Conservation (phyloP, 148 eudicot genomes). For the Limonium bicolor region DNA sequence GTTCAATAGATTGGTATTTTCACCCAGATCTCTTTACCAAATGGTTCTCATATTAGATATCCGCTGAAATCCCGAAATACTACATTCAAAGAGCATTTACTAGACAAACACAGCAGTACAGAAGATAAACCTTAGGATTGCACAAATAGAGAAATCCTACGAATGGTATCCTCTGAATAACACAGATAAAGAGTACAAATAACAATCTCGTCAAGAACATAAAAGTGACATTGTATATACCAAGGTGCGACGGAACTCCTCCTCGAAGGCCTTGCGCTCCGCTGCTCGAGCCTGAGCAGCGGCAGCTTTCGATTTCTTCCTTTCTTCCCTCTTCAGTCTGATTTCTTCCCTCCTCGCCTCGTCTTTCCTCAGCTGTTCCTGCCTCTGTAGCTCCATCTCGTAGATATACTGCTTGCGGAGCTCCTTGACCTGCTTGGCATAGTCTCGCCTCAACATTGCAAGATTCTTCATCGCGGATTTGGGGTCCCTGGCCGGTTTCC, state of each 20-base stretch:
- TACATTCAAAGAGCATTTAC: no score
- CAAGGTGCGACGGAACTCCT: slow-evolving; percentile 45
- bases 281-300: slow-evolving; percentile 42
- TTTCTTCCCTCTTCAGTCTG: slow-evolving; percentile 33
- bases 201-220: background rate
- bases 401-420: slow-evolving; percentile 44
- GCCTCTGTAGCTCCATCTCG: slow-evolving; percentile 57
- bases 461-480: slow-evolving; percentile 35
- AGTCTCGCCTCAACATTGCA: slow-evolving; percentile 42
- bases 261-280: slow-evolving; percentile 38
- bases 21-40: no score
- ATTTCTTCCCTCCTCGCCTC: slow-evolving; percentile 37
- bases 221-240: slow-evolving; percentile 18
- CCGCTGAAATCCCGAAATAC: no score
- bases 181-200: background rate
- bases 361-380: slow-evolving; percentile 36
- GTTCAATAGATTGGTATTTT: no score
- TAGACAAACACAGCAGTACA: no score
- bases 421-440: slow-evolving; percentile 46
- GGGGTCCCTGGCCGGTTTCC: slow-evolving; percentile 23
- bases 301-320: slow-evolving; percentile 41
- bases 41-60: no score
- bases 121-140: no score
- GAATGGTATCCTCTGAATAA: no score
- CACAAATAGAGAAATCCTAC: no score